Evolutionary conservation across 768 basidiomycete genomes (phyloP).

Genomic region (Pleurotus sapidus): DNA sequence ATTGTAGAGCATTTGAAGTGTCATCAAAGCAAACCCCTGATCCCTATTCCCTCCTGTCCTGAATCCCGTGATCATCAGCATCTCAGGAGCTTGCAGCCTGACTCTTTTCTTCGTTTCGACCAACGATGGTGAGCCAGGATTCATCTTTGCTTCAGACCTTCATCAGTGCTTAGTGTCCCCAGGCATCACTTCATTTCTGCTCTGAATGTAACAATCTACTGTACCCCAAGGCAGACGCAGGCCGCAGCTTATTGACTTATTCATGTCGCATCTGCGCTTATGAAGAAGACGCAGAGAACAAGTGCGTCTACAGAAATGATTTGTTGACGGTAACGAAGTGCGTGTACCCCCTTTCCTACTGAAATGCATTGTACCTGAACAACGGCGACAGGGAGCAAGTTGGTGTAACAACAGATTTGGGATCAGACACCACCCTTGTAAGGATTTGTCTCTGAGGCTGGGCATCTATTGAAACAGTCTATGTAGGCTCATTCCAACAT

Average conservation of each 20-base stretch:
- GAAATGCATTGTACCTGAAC: not conserved
- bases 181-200: conserved; percentile 90
- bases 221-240: conserved; percentile 88
- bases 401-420: conserved; percentile 86
- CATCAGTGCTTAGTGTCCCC: not conserved
- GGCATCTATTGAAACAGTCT: no score
- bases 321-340: conserved; percentile 92
- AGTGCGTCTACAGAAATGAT: conserved; percentile 92
- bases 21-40: no score
- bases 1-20: no score
- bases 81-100: no score
- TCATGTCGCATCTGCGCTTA: conserved; percentile 89
- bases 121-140: no score
- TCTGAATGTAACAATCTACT: conserved; percentile 94
- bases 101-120: no score
- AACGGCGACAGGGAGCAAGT: conserved; percentile 72
- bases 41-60: no score
- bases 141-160: no score
- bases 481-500: conserved; percentile 80
- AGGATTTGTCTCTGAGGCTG: conserved; percentile 14
- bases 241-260: conserved; percentile 83
- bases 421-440: conserved; percentile 86
- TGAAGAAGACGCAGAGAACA: conserved; percentile 82
- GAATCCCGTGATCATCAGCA: no score
- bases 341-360: conserved; percentile 14